phyloP scores from a whole-genome alignment of 257 asterid genomes.

The Verbena officinalis region DNA sequence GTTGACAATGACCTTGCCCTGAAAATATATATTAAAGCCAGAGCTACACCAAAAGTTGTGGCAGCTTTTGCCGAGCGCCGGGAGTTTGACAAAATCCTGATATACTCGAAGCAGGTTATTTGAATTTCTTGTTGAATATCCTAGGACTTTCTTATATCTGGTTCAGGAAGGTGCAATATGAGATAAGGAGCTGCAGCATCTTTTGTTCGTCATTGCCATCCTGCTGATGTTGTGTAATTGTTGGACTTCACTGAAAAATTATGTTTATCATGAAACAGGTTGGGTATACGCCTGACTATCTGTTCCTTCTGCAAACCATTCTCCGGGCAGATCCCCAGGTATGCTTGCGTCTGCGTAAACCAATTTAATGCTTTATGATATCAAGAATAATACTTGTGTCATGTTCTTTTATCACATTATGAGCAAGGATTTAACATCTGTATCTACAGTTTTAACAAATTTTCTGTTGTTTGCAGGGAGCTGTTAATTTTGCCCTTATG shows the following conservation, averaged over 20 bases:
- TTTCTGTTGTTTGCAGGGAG: slow-evolving; percentile 69
- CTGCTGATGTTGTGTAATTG: slow-evolving; percentile 14
- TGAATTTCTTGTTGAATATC: slow-evolving; percentile 1
- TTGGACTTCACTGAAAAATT: slow-evolving; percentile 20
- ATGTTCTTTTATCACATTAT: neutral
- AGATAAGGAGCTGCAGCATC: slow-evolving; percentile 13
- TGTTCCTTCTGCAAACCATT: slow-evolving; percentile 97
- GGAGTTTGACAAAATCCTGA: slow-evolving; percentile 96
- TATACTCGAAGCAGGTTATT: slow-evolving; percentile 95
- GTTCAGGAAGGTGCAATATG: slow-evolving; percentile 15
- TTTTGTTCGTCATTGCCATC: slow-evolving; percentile 10
- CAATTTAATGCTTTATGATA: slow-evolving; percentile 5
- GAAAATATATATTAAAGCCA: slow-evolving; percentile 95
- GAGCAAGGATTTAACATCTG: slow-evolving; percentile 10
- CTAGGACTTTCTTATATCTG: slow-evolving; percentile 1
- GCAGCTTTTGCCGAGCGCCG: slow-evolving; percentile 99
- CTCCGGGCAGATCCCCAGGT: slow-evolving; percentile 99
- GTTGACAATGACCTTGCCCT: slow-evolving; percentile 99
- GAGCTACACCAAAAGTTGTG: slow-evolving; percentile 98
- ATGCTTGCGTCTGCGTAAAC: slow-evolving; percentile 29
- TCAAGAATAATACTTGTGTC: neutral
- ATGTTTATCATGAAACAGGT: slow-evolving; percentile 62
- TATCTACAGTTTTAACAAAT: slow-evolving; percentile 10
- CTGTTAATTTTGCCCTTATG: slow-evolving; percentile 99
- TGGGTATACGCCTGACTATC: slow-evolving; percentile 96